Percentiles rank a stretch among this genome's conserved stretches.
Evolutionary conservation across 352 stramenopile genomes (phyloP).

Genomic region (Phytophthora niederhauseri): DNA sequence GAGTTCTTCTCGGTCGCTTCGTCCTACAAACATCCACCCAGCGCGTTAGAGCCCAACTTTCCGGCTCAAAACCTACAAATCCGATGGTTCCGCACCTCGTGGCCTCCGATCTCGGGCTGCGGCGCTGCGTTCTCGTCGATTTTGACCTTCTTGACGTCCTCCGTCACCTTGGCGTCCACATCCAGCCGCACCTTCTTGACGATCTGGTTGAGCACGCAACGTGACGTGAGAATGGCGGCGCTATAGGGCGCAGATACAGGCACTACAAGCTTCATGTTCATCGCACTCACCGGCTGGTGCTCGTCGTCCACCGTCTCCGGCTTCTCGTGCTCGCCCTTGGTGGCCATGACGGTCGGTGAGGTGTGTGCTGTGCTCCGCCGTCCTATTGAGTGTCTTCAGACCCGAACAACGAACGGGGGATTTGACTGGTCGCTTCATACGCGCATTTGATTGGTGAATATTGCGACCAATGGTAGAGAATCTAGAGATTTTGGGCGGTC

Average conservation of each 20-base stretch:
- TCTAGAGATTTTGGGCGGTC: conserved; percentile 2
- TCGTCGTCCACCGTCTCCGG: conserved; percentile 61
- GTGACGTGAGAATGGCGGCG: neutral
- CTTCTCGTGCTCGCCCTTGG: conserved; percentile 80
- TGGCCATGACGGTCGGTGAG: conserved; percentile 50
- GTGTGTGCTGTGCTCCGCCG: neutral
- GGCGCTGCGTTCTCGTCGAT: conserved; percentile 40
- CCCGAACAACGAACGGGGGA: conserved; percentile 2
- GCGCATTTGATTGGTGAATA: neutral
- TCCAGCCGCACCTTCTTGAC: conserved; percentile 67
- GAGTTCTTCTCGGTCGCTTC: conserved; percentile 16
- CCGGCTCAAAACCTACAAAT: neutral
- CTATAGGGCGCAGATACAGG: neutral
- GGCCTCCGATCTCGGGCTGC: conserved; percentile 31
- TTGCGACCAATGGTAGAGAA: conserved; percentile 20
- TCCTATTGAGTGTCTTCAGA: conserved; percentile 13
- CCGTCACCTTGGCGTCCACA: conserved; percentile 51
- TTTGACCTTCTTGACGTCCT: conserved; percentile 54
- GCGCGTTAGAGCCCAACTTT: neutral
- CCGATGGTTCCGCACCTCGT: conserved; percentile 23
- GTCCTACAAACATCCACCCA: conserved; percentile 2
- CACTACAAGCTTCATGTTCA: neutral
- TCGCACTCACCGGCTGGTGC: conserved; percentile 53
- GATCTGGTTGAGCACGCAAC: conserved; percentile 29
- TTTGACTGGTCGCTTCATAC: conserved; percentile 30